Conservation (phyloP, 352 stramenopile species). For the Globisporangium abappressorium region DNA sequence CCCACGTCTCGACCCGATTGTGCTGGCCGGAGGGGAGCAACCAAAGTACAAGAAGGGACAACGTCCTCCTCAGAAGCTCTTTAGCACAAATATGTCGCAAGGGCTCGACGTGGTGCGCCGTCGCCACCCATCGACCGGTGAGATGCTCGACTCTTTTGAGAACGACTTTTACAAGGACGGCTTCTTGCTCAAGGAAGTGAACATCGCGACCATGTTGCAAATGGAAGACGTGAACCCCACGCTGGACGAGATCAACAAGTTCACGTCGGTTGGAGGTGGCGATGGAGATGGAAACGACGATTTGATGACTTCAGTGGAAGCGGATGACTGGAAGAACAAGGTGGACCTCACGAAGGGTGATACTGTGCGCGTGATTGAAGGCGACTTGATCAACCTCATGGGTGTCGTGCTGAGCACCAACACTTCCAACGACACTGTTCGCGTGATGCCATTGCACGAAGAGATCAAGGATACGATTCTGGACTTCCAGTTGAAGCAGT, state of each 20-base stretch:
- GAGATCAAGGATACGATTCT: conserved; percentile 90
- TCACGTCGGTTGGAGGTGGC: conserved; percentile 55
- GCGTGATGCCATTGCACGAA: conserved; percentile 88
- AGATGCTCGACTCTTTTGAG: conserved; percentile 89
- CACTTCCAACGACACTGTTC: conserved; percentile 83
- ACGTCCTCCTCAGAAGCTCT: conserved; percentile 82
- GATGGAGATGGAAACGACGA: conserved; percentile 72
- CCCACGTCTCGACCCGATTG: conserved; percentile 73
- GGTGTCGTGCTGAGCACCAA: conserved; percentile 88
- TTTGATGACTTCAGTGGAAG: conserved; percentile 66
- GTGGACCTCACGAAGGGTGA: conserved; percentile 88
- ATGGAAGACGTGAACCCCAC: conserved; percentile 85
- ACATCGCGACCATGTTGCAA: conserved; percentile 82
- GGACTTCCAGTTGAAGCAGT: conserved; percentile 86
- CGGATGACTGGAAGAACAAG: conserved; percentile 88
- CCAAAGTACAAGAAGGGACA: conserved; percentile 90
- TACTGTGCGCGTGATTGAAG: conserved; percentile 86
- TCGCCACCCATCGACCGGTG: conserved; percentile 63
- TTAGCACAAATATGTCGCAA: conserved; percentile 68
- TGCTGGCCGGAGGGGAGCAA: conserved; percentile 68
- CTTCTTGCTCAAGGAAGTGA: conserved; percentile 87
- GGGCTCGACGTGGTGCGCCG: conserved; percentile 60
- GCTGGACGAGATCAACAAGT: conserved; percentile 89
- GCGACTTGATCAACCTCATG: conserved; percentile 88
- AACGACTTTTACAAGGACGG: conserved; percentile 89